These are phyloP conservation scores for Amaranthus tricolor DNA, from an alignment of 179 eudicot species.

Conservation along the genomic window DNA sequence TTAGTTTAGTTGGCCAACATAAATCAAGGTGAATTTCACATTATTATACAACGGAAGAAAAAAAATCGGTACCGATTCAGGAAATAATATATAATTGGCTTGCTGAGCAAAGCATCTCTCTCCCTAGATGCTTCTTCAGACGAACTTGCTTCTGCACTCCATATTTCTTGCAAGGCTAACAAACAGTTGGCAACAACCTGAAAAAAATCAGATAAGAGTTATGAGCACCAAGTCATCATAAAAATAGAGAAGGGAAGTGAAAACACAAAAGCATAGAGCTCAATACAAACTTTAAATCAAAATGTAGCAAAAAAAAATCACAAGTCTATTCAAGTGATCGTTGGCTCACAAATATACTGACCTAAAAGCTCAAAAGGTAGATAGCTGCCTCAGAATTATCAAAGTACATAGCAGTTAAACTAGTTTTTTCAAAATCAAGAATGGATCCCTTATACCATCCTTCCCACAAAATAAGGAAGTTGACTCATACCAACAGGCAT, in stretches of 20 bases:
- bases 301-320: not conserved
- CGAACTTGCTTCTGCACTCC: slow-evolving; percentile 85
- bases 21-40: not conserved
- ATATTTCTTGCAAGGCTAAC: slow-evolving; percentile 87
- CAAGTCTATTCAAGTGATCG: not conserved
- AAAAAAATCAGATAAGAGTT: slow-evolving; percentile 13
- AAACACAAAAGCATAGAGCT: not conserved
- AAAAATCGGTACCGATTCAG: slow-evolving; percentile 54
- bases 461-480: not conserved
- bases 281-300: not conserved
- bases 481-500: not conserved
- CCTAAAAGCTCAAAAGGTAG: not conserved
- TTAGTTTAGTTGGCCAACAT: not conserved
- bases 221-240: not conserved
- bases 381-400: not conserved
- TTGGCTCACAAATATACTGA: not conserved
- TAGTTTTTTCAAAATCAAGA: not conserved
- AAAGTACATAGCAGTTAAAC: not conserved
- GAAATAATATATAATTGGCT: slow-evolving; percentile 81
- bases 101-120: slow-evolving; percentile 85
- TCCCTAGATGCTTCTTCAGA: slow-evolving; percentile 94
- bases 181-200: slow-evolving; percentile 97
- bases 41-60: not conserved
- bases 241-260: slow-evolving; percentile 7
- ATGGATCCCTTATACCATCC: not conserved